phyloP scores from a whole-genome alignment of 768 basidiomycete species.

The Amyloporia xantha region DNA sequence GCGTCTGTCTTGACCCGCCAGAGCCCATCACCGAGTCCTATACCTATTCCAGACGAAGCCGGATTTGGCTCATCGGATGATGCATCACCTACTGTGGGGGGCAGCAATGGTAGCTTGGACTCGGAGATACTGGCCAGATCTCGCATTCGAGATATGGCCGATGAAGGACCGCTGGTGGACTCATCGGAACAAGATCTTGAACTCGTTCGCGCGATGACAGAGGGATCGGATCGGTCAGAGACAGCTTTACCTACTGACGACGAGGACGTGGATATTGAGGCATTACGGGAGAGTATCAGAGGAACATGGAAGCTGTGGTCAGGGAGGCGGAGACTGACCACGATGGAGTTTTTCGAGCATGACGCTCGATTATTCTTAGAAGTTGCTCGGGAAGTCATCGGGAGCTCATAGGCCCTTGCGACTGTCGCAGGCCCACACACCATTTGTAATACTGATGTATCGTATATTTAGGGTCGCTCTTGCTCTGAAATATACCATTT shows the following conservation, averaged over 20 bases:
- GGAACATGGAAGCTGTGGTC: slow-evolving; percentile 49
- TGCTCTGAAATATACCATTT: no score
- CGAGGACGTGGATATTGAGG: slow-evolving; percentile 29
- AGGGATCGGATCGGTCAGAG: no score
- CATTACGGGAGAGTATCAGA: slow-evolving; percentile 45
- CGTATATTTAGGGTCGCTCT: no score
- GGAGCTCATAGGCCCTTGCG: slow-evolving; percentile 1
- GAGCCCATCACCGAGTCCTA: slow-evolving; percentile 13
- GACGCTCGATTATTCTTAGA: slow-evolving; percentile 27
- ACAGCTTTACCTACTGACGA: no score
- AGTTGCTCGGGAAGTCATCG: slow-evolving; percentile 25
- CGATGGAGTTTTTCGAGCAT: slow-evolving; percentile 10
- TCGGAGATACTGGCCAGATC: no score
- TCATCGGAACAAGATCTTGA: no score
- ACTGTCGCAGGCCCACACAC: no score
- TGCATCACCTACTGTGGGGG: slow-evolving; percentile 12
- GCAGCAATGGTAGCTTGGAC: slow-evolving; percentile 7
- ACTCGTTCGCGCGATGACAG: no score
- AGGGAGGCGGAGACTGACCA: not conserved
- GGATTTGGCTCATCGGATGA: slow-evolving; percentile 8
- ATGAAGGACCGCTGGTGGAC: no score
- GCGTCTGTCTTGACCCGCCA: slow-evolving; percentile 22
- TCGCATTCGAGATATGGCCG: no score
- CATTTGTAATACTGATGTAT: no score
- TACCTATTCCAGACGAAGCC: slow-evolving; percentile 2